Evolutionary conservation across 441 rosid species (phyloP).

Genomic region (Geranium incanum): DNA sequence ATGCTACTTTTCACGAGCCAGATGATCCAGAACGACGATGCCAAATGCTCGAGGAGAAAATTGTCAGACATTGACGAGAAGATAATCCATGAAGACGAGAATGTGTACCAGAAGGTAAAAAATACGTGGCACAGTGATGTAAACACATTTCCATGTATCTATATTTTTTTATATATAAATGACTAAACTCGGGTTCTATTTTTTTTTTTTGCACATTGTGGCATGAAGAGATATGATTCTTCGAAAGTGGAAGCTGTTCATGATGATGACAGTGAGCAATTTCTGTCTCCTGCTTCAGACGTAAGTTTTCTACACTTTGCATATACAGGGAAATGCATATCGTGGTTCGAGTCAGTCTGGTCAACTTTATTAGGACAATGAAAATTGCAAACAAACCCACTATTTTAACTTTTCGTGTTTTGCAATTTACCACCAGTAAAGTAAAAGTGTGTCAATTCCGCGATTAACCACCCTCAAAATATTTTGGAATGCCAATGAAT

Average conservation of each 20-base stretch:
- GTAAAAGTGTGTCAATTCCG: too few relatives aligned
- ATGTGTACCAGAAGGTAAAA: conserved; percentile 31
- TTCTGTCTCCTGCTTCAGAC: not conserved
- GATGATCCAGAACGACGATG: conserved; percentile 76
- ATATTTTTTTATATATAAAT: not conserved
- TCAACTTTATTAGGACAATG: too few relatives aligned
- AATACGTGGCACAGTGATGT: not conserved
- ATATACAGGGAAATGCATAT: not conserved
- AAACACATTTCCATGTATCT: not conserved
- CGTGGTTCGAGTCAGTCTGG: not conserved
- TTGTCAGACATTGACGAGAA: conserved; percentile 53
- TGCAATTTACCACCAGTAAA: too few relatives aligned
- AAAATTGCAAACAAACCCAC: too few relatives aligned
- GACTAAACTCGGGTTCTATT: not conserved
- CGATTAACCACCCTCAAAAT: too few relatives aligned
- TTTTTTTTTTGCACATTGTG: not conserved
- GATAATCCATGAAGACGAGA: conserved; percentile 40
- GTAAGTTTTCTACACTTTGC: not conserved
- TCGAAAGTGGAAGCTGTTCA: not conserved
- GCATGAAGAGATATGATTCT: not conserved
- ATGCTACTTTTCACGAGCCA: conserved; percentile 14
- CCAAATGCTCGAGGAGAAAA: conserved; percentile 39
- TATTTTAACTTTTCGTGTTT: too few relatives aligned
- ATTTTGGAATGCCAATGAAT: too few relatives aligned
- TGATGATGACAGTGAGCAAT: not conserved